Conservation (phyloP, 768 basidiomycete genomes). For the Coprinopsis sp. region DNA sequence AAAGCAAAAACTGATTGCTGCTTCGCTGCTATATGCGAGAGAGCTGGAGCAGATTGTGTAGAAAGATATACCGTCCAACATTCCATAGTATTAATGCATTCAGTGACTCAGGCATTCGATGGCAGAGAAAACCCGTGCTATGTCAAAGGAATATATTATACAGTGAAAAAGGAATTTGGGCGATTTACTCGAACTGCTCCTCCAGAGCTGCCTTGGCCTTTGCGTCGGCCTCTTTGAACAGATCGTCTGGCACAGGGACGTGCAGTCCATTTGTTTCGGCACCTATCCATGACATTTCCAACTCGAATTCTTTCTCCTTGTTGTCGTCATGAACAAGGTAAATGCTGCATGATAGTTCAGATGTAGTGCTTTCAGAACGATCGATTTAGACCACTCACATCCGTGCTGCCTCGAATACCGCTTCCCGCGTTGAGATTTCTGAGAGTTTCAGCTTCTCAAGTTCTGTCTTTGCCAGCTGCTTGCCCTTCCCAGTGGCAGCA, state of each 20-base stretch:
- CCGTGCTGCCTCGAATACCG: constrained; percentile 88
- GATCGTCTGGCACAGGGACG: constrained; percentile 77
- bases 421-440: constrained; percentile 76
- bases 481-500: constrained; percentile 97
- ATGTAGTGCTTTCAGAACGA: neutral
- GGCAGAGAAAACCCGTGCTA: neutral
- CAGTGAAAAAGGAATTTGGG: constrained; percentile 12
- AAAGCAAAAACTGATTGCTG: constrained; percentile 75
- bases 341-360: constrained; percentile 51
- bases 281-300: constrained; percentile 97
- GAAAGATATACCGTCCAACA: constrained; percentile 39
- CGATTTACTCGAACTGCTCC: constrained; percentile 40
- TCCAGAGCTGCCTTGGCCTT: constrained; percentile 86
- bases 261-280: constrained; percentile 78
- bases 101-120: neutral
- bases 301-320: constrained; percentile 97
- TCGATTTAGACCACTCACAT: constrained; percentile 57
- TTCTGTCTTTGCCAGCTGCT: constrained; percentile 96
- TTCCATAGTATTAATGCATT: constrained; percentile 13
- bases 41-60: constrained; percentile 91
- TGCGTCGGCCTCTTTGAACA: constrained; percentile 79
- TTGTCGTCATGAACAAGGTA: constrained; percentile 97
- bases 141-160: constrained; percentile 11
- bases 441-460: constrained; percentile 90
- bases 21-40: constrained; percentile 74